Percentiles rank a stretch among this genome's conserved stretches.
phyloP scores from a whole-genome alignment of 2,329 filamentous ascomycete genomes.

The Botrytis pseudocinerea region DNA sequence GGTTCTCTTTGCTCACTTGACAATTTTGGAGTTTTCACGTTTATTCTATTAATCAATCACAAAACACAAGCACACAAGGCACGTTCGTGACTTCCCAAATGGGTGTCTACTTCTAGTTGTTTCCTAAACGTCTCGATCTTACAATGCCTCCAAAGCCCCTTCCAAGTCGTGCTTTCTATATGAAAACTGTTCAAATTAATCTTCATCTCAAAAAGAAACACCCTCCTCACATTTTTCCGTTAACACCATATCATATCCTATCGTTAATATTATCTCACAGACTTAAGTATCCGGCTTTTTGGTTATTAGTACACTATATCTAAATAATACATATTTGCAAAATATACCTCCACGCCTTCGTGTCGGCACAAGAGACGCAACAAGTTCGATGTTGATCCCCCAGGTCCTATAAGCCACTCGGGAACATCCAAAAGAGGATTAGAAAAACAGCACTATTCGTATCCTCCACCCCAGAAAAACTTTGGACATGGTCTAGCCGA shows the following conservation, averaged over 20 bases:
- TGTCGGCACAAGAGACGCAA: no score
- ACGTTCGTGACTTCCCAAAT: background rate
- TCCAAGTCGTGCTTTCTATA: background rate
- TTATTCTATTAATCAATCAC: background rate
- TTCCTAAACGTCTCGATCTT: fast-evolving
- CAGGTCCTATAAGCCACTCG: no score
- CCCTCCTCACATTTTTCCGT: background rate
- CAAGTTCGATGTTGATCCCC: no score
- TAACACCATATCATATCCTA: background rate
- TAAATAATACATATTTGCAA: background rate
- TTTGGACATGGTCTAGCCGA: background rate
- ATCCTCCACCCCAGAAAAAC: background rate
- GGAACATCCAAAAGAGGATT: background rate
- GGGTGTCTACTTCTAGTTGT: background rate
- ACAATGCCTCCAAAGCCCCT: no score
- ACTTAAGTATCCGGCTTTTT: background rate
- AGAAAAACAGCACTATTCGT: background rate
- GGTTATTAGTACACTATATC: background rate
- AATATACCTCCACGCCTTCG: background rate
- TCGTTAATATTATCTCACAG: background rate
- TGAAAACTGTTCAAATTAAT: fast-evolving
- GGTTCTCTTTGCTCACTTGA: no score
- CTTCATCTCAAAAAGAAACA: background rate
- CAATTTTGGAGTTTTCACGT: no score
- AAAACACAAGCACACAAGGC: no score